Base-by-base conservation (phyloP, 805 yeast species). In the Zygoascus flipseniorum region DNA sequence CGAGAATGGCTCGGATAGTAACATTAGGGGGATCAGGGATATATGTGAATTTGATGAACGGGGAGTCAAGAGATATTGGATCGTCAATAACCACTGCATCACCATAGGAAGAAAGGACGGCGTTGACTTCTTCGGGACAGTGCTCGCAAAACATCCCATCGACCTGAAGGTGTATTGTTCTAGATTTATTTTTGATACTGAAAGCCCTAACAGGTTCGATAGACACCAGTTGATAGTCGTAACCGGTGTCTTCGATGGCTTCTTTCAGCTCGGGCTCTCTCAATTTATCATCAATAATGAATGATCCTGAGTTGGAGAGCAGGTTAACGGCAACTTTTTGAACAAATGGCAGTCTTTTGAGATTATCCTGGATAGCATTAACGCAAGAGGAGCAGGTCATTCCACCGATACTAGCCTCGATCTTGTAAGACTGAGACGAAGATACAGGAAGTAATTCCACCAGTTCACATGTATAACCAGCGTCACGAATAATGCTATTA, bases 381-480 rank as follows among this genome's bases (percentile, higher is more conserved):
- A 80, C 80, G 66, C 93, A 83, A 0, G 88, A 80, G 8, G 86
- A 81, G 68, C 92, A 86, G 0, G 89, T 80, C 65, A 85, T 84
- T 2, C 90, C 92, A 10, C 84, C 86, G 45, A 86, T 79, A 0
- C 80, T 68, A 0, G 88, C 89, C 10, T 74, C 70, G 8, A 83
- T 77, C 59, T 76, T 76, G 59, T 71, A 77, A 26, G 66, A 54
- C 52, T 74, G 76, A 3, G 60, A 50, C 35, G 77, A 69, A 32
- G 75, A 75, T 2, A 82, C 75, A 0, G 88, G 89, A 20, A 82
- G 63, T 8, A 84, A 70, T 58, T 84, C 88, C 6, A 80, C 63
- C 13, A 84, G 67, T 18, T 72, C 75, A 43, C 82, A 77, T 8
- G 74, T 75, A 59, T 73, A 73, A 1, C 80, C 80, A 1, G 69